Evolutionary conservation across 306 rosid species (phyloP), one percentile per base, ranked within the genome.

Genomic region (Neltuma alba): DNA sequence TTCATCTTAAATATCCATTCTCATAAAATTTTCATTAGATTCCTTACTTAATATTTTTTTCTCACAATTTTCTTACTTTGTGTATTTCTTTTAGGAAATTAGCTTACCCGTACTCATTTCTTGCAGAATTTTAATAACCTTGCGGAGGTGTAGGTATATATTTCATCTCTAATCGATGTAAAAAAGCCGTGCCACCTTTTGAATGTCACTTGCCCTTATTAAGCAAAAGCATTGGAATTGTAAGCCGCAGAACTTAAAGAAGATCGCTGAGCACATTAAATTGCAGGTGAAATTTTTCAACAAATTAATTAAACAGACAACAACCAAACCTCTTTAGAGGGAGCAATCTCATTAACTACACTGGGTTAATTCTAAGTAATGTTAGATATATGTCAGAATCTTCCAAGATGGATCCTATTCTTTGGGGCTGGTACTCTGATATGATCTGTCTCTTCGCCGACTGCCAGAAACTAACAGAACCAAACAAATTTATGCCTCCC

Each of bases 401-500:
- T 37, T 36, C 25, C 45, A 45, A 58, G 12, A 20, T 10, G 31
- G 38, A 25, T 45, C 54, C 65, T 60, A 27, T 79, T 41, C 81
- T 69, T 73, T 11, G 80, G 5, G 73, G 50, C 38, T 77, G 55
- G 44, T 44, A 60, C 31, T 41, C 31, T 31, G 63, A 25, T 54
- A 30, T 9, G 65, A 58, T 57, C 25, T 28, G n/a, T 20, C 16
- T n/a, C 52, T 47, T 0, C 34, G 33, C 34, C 64, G 9, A 58
- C 31, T 27, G 64, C 64, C 5, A 25, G 64, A 58, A 58, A 58
- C 31, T 12, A 21, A 9, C 21, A 47, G 36, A 54, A 6, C 83
- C 45, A 71, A 70, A 72, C 21, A 77, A 70, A 82, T 52, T 69
- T 31, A 37, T 34, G 85, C 72, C 81, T 79, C 82, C 68, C 6